Evolutionary conservation across 192 early-diverging fungal species (phyloP).

Genomic region (Linnemannia exigua): DNA sequence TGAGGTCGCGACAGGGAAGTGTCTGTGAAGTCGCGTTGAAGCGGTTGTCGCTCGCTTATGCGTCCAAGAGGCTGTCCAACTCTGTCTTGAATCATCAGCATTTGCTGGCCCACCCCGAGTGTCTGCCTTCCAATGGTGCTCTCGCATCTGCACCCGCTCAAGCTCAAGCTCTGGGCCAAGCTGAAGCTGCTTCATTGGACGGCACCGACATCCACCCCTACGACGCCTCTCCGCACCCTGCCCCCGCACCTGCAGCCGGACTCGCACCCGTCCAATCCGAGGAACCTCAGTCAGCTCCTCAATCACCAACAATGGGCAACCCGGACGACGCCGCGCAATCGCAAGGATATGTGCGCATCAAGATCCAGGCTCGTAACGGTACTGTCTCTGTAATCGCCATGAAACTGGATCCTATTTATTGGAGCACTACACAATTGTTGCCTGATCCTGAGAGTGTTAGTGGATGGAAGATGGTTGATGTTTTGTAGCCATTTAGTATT

Average conservation of each 20-base stretch:
- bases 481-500: constrained; percentile 23
- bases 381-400: constrained; percentile 79
- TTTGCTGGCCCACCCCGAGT: constrained; percentile 6
- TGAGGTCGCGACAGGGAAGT: constrained; percentile 57
- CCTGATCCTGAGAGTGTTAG: constrained; percentile 59
- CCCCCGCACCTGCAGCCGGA: no score
- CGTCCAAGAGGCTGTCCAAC: constrained; percentile 19
- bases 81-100: not conserved
- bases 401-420: constrained; percentile 83
- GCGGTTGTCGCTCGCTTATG: constrained; percentile 45
- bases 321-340: constrained; percentile 65
- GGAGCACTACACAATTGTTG: constrained; percentile 78
- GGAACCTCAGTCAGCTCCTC: not conserved
- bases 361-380: constrained; percentile 67
- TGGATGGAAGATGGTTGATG: constrained; percentile 47
- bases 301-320: constrained; percentile 4
- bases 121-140: not conserved
- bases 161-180: constrained; percentile 9
- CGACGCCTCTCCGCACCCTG: no score
- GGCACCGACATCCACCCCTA: constrained; percentile 1
- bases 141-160: not conserved
- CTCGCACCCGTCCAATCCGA: not conserved
- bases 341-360: constrained; percentile 71
- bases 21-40: constrained; percentile 62
- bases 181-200: not conserved